Evolutionary conservation across 352 stramenopile genomes (phyloP).

Genomic region (Phytophthora kernoviae): DNA sequence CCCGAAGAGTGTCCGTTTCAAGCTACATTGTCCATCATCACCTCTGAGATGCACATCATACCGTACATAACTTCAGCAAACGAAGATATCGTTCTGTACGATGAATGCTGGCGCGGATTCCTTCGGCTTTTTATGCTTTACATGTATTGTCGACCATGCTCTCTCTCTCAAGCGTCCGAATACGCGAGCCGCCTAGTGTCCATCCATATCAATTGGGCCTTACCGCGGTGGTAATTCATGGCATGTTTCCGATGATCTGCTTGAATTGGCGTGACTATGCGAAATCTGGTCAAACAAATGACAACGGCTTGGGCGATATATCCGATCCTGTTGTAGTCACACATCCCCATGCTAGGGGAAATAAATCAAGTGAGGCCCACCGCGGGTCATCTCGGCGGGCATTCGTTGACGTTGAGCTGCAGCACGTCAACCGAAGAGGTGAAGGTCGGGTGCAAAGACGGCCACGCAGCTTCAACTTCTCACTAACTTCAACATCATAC

Average conservation of each 20-base stretch:
- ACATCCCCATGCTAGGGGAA: conserved; percentile 6
- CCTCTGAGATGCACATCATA: background rate
- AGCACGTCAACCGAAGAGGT: conserved; percentile 16
- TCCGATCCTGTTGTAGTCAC: background rate
- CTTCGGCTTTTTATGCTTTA: no score
- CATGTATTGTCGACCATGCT: no score
- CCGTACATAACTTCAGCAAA: conserved; percentile 3
- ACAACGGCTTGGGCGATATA: no score
- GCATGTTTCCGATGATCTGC: background rate
- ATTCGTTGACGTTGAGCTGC: background rate
- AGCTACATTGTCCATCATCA: background rate
- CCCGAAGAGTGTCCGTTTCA: background rate
- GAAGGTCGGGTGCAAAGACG: conserved; percentile 11
- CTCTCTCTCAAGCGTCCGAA: no score
- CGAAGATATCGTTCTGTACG: background rate
- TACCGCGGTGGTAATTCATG: background rate
- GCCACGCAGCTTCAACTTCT: conserved; percentile 17
- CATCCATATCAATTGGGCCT: background rate
- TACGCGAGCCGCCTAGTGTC: no score
- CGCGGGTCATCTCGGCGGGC: background rate
- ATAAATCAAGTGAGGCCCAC: conserved; percentile 38
- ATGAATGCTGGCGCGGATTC: no score
- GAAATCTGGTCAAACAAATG: background rate
- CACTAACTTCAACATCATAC: conserved; percentile 28
- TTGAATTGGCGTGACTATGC: background rate